Evolutionary conservation across 306 rosid species (phyloP).

Genomic region (Quercus variabilis): DNA sequence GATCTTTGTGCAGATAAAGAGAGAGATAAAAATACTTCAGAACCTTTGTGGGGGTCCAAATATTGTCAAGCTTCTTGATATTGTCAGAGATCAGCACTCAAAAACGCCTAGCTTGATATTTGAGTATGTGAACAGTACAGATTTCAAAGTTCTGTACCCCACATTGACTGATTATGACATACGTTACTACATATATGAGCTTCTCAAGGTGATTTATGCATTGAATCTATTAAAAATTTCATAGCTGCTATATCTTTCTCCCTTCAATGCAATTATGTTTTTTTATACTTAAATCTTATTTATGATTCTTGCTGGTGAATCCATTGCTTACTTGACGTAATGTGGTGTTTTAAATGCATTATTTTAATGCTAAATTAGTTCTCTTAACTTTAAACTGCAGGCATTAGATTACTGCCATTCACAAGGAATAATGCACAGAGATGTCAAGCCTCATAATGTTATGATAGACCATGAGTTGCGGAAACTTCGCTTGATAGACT

Average conservation of each 20-base stretch:
- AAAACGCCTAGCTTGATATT: conserved; percentile 89
- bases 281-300: not conserved
- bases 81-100: conserved; percentile 86
- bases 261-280: conserved; percentile 1
- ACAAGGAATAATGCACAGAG: conserved; percentile 92
- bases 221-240: conserved; percentile 17
- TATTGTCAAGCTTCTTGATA: conserved; percentile 81
- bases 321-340: not conserved
- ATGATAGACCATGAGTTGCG: conserved; percentile 91
- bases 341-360: conserved; percentile 4
- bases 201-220: conserved; percentile 64
- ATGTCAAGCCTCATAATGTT: conserved; percentile 90
- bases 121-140: conserved; percentile 90
- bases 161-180: conserved; percentile 87
- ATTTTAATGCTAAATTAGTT: conserved; percentile 18
- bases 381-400: conserved; percentile 35
- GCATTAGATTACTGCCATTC: conserved; percentile 92
- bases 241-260: not conserved
- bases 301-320: not conserved
- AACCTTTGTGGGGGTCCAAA: conserved; percentile 97
- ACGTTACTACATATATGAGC: conserved; percentile 90
- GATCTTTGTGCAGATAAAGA: conserved; percentile 62
- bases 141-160: conserved; percentile 85
- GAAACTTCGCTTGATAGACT: conserved; percentile 86
- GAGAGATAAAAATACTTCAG: conserved; percentile 92